Conservation (phyloP, 805 yeast genomes). For the Trichomonascus vanleenenianus region DNA sequence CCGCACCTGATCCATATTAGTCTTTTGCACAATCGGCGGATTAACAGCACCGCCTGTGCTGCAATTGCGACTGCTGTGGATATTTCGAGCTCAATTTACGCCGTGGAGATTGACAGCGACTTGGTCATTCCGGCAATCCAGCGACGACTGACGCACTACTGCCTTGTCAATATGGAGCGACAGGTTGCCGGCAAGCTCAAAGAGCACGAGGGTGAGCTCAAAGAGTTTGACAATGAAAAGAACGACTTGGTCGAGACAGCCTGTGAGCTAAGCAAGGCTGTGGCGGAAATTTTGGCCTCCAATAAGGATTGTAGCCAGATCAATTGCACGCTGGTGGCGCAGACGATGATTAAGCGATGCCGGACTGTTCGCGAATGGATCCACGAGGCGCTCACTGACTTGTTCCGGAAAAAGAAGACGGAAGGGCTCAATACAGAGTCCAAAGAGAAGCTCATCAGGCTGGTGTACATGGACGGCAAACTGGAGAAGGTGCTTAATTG, state of each 20-base stretch:
- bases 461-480: slow-evolving; percentile 63
- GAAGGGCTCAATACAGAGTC: slow-evolving; percentile 53
- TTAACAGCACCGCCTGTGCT: slow-evolving; percentile 54
- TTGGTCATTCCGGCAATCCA: slow-evolving; percentile 53
- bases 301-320: slow-evolving; percentile 10
- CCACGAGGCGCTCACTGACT: slow-evolving; percentile 44
- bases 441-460: slow-evolving; percentile 64
- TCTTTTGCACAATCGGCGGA: slow-evolving; percentile 49
- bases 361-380: slow-evolving; percentile 34
- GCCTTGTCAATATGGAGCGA: slow-evolving; percentile 62
- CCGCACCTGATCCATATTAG: slow-evolving; percentile 60
- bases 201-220: neutral
- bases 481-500: slow-evolving; percentile 43
- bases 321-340: slow-evolving; percentile 18
- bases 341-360: slow-evolving; percentile 34
- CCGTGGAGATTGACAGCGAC: slow-evolving; percentile 59
- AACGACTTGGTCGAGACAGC: slow-evolving; percentile 29
- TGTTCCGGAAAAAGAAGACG: slow-evolving; percentile 50
- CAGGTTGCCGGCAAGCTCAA: slow-evolving; percentile 10
- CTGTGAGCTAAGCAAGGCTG: slow-evolving; percentile 18
- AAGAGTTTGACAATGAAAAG: slow-evolving; percentile 11
- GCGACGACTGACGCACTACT: slow-evolving; percentile 67
- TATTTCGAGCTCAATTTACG: slow-evolving; percentile 53
- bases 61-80: slow-evolving; percentile 65
- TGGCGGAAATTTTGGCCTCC: slow-evolving; percentile 14